Base-by-base conservation (phyloP, 2,329 filamentous ascomycete species). In the Hymenoscyphus linearis region DNA sequence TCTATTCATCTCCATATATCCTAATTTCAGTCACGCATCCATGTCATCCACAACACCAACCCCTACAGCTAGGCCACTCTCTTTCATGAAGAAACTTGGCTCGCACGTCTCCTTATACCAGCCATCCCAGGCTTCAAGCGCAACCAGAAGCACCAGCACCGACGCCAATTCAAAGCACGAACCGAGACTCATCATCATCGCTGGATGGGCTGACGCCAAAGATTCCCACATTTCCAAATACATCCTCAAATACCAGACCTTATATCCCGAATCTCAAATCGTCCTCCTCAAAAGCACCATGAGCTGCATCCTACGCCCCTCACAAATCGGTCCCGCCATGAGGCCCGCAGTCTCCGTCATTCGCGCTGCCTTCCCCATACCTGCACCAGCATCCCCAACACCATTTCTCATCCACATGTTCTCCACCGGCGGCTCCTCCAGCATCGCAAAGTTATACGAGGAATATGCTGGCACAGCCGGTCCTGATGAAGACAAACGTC, bases 361-460 rank as follows among this genome's bases (percentile, higher is more conserved):
- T 35, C 47, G 50, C 10, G 31, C 52, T 27, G 27, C 27, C 27
- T 31, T 31, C 27, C 27, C 5, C 5, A 31, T 9, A 9, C 27
- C 27, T 2, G 26, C 37, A 25, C 3, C 36, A 59, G 16, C 31
- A 13, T 12, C 18, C 4, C 13, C 26, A 26, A 44, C 57, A 5
- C 26, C 3, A 35, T 4, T 59, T 14, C 22, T 59, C 4, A 40
- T 53, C 6, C 57, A 59, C 27, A 26, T 54, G 1, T 40, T 59
- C 57, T 59, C 57, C 14, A 54, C 37, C n/a, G 57, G 57, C n/a
- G 57, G 57, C 6, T 37, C 34, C 2, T 52, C 44, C 27, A 37
- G 25, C 6, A 6, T 59, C n/a, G 35, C 34, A 22, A 7, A 53
- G n/a, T 27, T 53, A 35, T 59, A 53, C 27, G 37, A 50, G 6